Percentiles rank a stretch among this genome's conserved stretches.
phyloP scores from a whole-genome alignment of 768 basidiomycete species.

The Suillus paluster region DNA sequence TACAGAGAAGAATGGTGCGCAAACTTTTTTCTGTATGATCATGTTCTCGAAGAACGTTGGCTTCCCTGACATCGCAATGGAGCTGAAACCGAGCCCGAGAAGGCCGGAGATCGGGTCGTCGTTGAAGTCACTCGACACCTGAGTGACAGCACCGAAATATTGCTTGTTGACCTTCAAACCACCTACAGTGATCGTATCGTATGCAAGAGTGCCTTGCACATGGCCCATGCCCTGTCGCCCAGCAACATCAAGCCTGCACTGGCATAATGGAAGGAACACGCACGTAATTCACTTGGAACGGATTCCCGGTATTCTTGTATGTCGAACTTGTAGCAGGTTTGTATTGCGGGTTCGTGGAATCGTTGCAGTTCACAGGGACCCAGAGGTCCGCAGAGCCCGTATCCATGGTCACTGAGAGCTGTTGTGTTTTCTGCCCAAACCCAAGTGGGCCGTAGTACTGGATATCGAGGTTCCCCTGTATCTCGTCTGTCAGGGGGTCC shows the following conservation, averaged over 20 bases:
- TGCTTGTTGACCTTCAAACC: constrained; percentile 50
- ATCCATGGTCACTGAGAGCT: constrained; percentile 62
- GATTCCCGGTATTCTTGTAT: constrained; percentile 34
- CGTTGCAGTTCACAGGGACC: constrained; percentile 46
- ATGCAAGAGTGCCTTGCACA: constrained; percentile 52
- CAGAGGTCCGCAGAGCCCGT: constrained; percentile 75
- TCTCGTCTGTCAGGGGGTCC: constrained; percentile 41
- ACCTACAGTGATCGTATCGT: constrained; percentile 56
- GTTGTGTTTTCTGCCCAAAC: constrained; percentile 61
- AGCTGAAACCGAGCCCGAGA: constrained; percentile 64
- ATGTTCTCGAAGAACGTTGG: constrained; percentile 72
- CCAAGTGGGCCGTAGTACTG: constrained; percentile 49
- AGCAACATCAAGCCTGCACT: background rate
- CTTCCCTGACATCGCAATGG: constrained; percentile 48
- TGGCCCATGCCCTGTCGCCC: constrained; percentile 52
- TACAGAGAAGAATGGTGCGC: constrained; percentile 59
- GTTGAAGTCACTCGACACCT: constrained; percentile 54
- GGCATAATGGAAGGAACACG: constrained; percentile 14
- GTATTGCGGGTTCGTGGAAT: constrained; percentile 47
- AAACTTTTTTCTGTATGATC: constrained; percentile 44
- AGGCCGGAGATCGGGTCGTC: constrained; percentile 58
- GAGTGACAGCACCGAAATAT: constrained; percentile 57
- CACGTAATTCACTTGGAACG: constrained; percentile 52
- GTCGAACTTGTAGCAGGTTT: constrained; percentile 45
- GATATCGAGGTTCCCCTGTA: constrained; percentile 43